Conservation (phyloP, 2,329 filamentous ascomycete species). For the Stenocarpella maydis region DNA sequence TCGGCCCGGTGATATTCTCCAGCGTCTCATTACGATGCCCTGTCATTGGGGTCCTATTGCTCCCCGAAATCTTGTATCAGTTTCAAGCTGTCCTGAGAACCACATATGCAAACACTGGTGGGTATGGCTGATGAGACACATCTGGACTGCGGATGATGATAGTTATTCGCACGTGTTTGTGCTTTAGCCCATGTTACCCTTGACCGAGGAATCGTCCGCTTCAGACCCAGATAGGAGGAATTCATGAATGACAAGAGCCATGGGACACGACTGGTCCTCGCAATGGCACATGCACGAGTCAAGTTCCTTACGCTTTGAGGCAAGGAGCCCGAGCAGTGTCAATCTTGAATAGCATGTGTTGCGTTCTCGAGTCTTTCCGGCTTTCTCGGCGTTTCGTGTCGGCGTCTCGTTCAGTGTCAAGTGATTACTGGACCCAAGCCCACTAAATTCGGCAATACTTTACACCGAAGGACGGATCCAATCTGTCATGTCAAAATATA, state of each 20-base stretch:
- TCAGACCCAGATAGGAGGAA: not conserved
- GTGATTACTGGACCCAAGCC: not conserved
- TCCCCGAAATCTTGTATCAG: not conserved
- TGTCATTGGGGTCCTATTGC: not conserved
- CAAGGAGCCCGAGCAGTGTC: not conserved
- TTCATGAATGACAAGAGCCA: not conserved
- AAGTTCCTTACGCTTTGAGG: not conserved
- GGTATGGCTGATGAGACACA: not conserved
- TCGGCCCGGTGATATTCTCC: not conserved
- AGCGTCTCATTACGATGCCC: not conserved
- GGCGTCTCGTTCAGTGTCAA: not conserved
- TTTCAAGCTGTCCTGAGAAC: not conserved
- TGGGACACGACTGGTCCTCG: not conserved
- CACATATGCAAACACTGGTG: too few relatives aligned
- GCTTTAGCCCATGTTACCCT: not conserved
- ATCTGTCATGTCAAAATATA: too few relatives aligned
- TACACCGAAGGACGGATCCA: not conserved
- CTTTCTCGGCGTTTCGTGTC: conserved; percentile 1
- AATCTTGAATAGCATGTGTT: not conserved
- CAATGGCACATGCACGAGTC: conserved; percentile 8
- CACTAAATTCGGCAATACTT: not conserved
- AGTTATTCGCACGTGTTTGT: not conserved
- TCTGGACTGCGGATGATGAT: not conserved
- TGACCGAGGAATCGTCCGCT: not conserved
- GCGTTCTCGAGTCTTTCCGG: conserved; percentile 6